Evolutionary conservation across 371 early-diverging fungal genomes (phyloP).

Genomic region (Capillidium heterosporum): DNA sequence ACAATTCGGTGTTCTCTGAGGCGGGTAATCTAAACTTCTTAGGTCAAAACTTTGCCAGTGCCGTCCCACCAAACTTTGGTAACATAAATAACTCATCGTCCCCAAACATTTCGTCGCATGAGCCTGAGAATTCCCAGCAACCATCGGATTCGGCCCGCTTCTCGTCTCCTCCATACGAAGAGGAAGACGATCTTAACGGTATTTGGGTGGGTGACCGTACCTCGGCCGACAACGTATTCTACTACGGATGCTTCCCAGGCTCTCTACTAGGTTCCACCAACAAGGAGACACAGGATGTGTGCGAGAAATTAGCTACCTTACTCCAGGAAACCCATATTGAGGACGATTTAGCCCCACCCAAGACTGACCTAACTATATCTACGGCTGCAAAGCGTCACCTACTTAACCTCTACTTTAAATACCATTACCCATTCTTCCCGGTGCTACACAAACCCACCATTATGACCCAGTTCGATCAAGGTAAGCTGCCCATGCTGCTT

Average conservation of each 20-base stretch:
- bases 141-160: slow-evolving; percentile 3
- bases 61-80: slow-evolving; percentile 3
- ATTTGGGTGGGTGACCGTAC: slow-evolving; percentile 6
- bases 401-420: slow-evolving; percentile 40
- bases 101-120: neutral
- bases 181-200: slow-evolving; percentile 6
- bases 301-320: slow-evolving; percentile 4
- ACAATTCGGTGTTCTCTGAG: slow-evolving; percentile 2
- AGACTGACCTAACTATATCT: neutral
- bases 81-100: slow-evolving; percentile 4
- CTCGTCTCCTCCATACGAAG: slow-evolving; percentile 7
- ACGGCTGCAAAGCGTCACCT: slow-evolving; percentile 7
- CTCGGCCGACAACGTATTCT: slow-evolving; percentile 6
- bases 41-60: slow-evolving; percentile 3
- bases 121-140: slow-evolving; percentile 1
- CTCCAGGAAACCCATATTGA: slow-evolving; percentile 4
- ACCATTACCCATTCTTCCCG: slow-evolving; percentile 45
- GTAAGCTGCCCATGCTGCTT: slow-evolving; percentile 25
- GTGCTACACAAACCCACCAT: slow-evolving; percentile 43
- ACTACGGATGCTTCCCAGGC: slow-evolving; percentile 6
- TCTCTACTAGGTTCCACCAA: slow-evolving; percentile 2
- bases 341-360: slow-evolving; percentile 3
- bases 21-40: slow-evolving; percentile 6
- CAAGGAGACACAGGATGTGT: slow-evolving; percentile 6
- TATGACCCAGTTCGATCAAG: slow-evolving; percentile 12